These are phyloP conservation scores for Austroboletus eburneus DNA, from an alignment of 768 basidiomycete species.

Conservation along the genomic window DNA sequence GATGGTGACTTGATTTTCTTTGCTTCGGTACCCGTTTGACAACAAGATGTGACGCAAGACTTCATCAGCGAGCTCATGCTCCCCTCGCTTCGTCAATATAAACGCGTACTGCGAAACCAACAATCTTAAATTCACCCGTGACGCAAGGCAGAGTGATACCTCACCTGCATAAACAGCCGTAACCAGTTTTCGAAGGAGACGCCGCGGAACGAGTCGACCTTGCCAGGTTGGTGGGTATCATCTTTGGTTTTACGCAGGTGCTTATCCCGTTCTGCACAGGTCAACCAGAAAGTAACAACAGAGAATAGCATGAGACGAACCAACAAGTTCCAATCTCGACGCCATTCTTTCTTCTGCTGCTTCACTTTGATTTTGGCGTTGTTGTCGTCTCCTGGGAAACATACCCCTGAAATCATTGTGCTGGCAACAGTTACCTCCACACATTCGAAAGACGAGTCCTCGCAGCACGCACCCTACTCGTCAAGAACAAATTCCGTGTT, in stretches of 20 bases:
- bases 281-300: background rate
- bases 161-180: constrained; percentile 77
- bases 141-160: background rate
- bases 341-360: constrained; percentile 70
- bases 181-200: constrained; percentile 85
- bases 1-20: constrained; percentile 62
- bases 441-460: background rate
- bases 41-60: constrained; percentile 69
- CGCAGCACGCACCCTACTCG: constrained; percentile 60
- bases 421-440: constrained; percentile 23
- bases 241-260: constrained; percentile 45
- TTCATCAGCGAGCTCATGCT: constrained; percentile 67
- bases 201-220: constrained; percentile 72
- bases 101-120: constrained; percentile 63
- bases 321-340: constrained; percentile 69
- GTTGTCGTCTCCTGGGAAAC: constrained; percentile 49
- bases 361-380: constrained; percentile 42
- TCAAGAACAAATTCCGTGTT: constrained; percentile 78
- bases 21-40: constrained; percentile 69
- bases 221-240: constrained; percentile 37
- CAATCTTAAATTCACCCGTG: constrained; percentile 4
- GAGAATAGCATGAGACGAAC: constrained; percentile 34
- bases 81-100: constrained; percentile 56
- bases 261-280: constrained; percentile 51
- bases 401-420: constrained; percentile 63